phyloP scores from a whole-genome alignment of 352 stramenopile species.

The Phytophthora syringae region DNA sequence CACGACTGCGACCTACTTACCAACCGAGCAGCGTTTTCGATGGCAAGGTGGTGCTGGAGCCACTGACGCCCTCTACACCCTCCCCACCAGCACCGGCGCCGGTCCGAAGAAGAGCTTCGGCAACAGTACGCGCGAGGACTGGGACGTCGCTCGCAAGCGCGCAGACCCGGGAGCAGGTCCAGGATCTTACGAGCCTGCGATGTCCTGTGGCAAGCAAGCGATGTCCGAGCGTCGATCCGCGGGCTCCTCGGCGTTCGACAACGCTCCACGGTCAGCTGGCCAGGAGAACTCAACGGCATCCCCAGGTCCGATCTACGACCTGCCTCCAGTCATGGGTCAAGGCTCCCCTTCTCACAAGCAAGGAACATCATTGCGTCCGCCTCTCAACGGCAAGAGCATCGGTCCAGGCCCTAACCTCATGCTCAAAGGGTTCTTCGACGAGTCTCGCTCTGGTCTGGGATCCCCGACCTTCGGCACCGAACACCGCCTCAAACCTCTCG shows the following conservation, averaged over 20 bases:
- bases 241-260: slow-evolving; percentile 66
- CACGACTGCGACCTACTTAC: slow-evolving; percentile 65
- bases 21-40: slow-evolving; percentile 74
- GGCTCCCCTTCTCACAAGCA: slow-evolving; percentile 58
- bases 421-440: slow-evolving; percentile 61
- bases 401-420: slow-evolving; percentile 69
- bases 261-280: slow-evolving; percentile 53
- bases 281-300: slow-evolving; percentile 68
- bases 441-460: slow-evolving; percentile 47
- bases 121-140: slow-evolving; percentile 80
- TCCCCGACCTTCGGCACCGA: slow-evolving; percentile 82
- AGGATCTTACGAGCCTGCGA: slow-evolving; percentile 67
- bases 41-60: slow-evolving; percentile 64
- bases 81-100: slow-evolving; percentile 65
- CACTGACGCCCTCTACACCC: slow-evolving; percentile 77
- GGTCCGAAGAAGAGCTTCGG: slow-evolving; percentile 77
- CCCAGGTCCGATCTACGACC: slow-evolving; percentile 79
- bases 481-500: slow-evolving; percentile 41
- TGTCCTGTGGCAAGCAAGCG: slow-evolving; percentile 65
- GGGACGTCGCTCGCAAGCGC: slow-evolving; percentile 70
- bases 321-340: slow-evolving; percentile 54
- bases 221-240: slow-evolving; percentile 60
- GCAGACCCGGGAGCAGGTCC: slow-evolving; percentile 68
- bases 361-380: slow-evolving; percentile 59
- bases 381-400: slow-evolving; percentile 61